Evolutionary conservation across 1,284 basidiomycete species (phyloP).

Genomic region (Marasmius fiardii): DNA sequence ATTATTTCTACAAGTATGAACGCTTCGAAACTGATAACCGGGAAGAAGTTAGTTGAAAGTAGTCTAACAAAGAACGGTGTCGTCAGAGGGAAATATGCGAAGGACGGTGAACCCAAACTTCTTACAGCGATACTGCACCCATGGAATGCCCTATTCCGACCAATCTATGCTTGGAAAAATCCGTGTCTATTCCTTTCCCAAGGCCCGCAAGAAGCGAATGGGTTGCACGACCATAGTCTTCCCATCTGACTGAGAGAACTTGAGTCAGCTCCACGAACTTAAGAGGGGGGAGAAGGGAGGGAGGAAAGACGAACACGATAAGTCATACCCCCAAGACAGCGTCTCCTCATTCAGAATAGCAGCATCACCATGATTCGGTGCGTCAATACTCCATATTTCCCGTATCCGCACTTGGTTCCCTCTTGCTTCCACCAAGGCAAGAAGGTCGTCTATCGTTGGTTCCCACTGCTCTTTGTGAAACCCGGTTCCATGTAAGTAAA

Average conservation of each 20-base stretch:
- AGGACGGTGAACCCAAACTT: not conserved
- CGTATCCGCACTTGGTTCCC: slow-evolving; percentile 30
- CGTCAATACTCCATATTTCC: slow-evolving; percentile 35
- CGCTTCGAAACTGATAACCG: slow-evolving; percentile 32
- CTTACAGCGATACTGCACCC: slow-evolving; percentile 33
- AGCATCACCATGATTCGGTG: slow-evolving; percentile 11
- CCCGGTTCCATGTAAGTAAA: slow-evolving; percentile 50
- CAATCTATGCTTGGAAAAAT: slow-evolving; percentile 24
- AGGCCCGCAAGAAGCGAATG: slow-evolving; percentile 30
- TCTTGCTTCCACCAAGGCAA: slow-evolving; percentile 22
- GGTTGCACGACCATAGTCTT: slow-evolving; percentile 32
- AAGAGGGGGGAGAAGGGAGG: not conserved
- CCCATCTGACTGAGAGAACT: slow-evolving; percentile 26
- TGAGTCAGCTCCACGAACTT: not conserved
- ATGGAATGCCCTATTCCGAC: slow-evolving; percentile 34
- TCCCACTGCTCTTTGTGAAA: slow-evolving; percentile 59
- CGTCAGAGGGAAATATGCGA: not conserved
- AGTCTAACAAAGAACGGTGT: slow-evolving; percentile 24
- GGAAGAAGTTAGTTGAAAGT: slow-evolving; percentile 35
- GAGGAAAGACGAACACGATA: slow-evolving; percentile 33
- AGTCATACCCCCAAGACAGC: slow-evolving; percentile 32
- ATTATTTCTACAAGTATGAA: slow-evolving; percentile 41
- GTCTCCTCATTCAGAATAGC: slow-evolving; percentile 38
- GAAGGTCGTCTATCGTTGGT: slow-evolving; percentile 48
- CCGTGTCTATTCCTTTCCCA: slow-evolving; percentile 27